phyloP scores from a whole-genome alignment of 805 yeast species.

The Starmera pachycereana region DNA sequence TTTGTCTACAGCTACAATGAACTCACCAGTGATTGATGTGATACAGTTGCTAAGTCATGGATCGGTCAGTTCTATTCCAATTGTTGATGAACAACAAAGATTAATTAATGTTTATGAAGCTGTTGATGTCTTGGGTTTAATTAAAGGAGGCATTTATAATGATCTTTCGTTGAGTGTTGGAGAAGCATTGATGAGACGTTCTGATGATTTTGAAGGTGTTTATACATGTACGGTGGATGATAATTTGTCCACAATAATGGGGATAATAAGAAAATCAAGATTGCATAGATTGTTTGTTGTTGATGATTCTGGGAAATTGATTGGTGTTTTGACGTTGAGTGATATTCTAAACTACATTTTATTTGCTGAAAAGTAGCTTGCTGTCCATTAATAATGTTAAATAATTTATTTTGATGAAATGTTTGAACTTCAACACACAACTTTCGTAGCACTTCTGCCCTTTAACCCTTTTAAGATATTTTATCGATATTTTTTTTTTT shows the following conservation, averaged over 20 bases:
- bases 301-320: conserved; percentile 65
- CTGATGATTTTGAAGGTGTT: conserved; percentile 96
- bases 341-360: conserved; percentile 82
- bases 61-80: conserved; percentile 89
- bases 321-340: conserved; percentile 83
- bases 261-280: conserved; percentile 83
- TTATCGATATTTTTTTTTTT: no score
- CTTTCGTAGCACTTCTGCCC: no score
- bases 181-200: conserved; percentile 85
- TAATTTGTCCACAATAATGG: conserved; percentile 79
- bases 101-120: conserved; percentile 91
- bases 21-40: conserved; percentile 88
- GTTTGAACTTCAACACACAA: no score
- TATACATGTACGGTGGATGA: conserved; percentile 89
- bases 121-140: conserved; percentile 83
- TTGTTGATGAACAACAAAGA: conserved; percentile 62
- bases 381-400: neutral
- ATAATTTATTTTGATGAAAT: no score
- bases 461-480: no score
- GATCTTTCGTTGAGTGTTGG: conserved; percentile 90
- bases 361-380: conserved; percentile 36
- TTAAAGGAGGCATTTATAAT: conserved; percentile 89
- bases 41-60: conserved; percentile 69
- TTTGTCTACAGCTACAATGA: conserved; percentile 76
- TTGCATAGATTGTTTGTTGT: conserved; percentile 89